phyloP scores from a whole-genome alignment of 768 basidiomycete species.

The Mrakia hoshinonis region DNA sequence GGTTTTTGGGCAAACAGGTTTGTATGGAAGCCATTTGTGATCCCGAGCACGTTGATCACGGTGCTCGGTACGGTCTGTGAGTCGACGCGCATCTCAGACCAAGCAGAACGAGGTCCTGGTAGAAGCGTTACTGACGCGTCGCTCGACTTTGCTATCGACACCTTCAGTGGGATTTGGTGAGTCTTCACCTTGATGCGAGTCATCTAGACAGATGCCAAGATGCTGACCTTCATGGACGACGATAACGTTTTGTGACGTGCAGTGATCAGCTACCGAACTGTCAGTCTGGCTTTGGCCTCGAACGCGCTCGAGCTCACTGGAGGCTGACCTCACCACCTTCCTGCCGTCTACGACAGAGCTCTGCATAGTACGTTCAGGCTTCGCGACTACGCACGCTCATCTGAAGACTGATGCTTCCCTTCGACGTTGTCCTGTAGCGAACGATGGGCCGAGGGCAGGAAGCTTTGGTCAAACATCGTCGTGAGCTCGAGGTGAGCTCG shows the following conservation, averaged over 20 bases:
- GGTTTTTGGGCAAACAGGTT: slow-evolving; percentile 28
- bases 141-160: too few species aligned
- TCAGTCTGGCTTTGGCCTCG: too few species aligned
- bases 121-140: too few species aligned
- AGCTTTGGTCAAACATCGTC: slow-evolving; percentile 59
- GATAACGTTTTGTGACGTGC: too few species aligned
- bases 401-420: slow-evolving; percentile 55
- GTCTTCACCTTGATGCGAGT: too few species aligned
- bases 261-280: too few species aligned
- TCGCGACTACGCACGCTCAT: background rate
- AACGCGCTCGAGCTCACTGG: too few species aligned
- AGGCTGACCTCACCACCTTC: too few species aligned
- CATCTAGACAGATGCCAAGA: too few species aligned
- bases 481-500: slow-evolving; percentile 43
- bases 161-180: too few species aligned
- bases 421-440: slow-evolving; percentile 62
- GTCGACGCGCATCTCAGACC: background rate
- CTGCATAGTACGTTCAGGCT: background rate
- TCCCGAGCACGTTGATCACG: slow-evolving; percentile 54
- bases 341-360: background rate
- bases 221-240: too few species aligned
- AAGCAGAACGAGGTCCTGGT: too few species aligned
- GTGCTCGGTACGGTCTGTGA: slow-evolving; percentile 57
- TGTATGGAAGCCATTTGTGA: slow-evolving; percentile 47
- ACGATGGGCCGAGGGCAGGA: slow-evolving; percentile 55